phyloP scores from a whole-genome alignment of 208 protist species.

The Crithidia fasciculata region DNA sequence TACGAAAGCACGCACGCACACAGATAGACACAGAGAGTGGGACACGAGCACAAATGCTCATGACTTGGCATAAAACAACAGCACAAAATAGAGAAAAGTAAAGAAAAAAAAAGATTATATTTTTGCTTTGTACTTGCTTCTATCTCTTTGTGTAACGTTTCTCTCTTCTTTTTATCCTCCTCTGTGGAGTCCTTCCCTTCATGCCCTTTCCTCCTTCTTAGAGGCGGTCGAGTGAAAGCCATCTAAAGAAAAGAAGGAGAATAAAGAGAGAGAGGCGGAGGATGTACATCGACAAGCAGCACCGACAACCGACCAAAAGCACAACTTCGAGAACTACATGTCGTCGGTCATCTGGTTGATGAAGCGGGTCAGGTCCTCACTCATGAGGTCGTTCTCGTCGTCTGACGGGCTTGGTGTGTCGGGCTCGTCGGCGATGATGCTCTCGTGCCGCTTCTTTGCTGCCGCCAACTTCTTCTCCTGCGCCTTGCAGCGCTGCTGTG shows the following conservation, averaged over 20 bases:
- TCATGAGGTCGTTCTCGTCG: constrained; percentile 63
- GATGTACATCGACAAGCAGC: not conserved
- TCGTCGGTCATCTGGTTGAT: constrained; percentile 66
- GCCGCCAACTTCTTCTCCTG: constrained; percentile 73
- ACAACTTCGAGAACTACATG: constrained; percentile 25
- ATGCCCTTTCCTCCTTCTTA: not conserved
- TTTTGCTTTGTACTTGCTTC: too few species aligned
- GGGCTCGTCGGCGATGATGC: constrained; percentile 48
- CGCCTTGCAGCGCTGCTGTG: constrained; percentile 56
- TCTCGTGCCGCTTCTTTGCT: constrained; percentile 43
- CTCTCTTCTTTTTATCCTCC: too few species aligned
- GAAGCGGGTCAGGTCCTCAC: constrained; percentile 56
- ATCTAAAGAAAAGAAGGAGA: not conserved
- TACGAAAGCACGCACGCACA: not conserved
- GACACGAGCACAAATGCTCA: too few species aligned
- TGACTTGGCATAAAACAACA: too few species aligned
- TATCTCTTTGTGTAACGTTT: too few species aligned
- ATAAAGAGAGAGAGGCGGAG: not conserved
- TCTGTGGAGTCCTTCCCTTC: not conserved
- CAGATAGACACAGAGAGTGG: not conserved
- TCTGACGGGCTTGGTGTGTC: constrained; percentile 52
- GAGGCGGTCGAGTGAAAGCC: not conserved
- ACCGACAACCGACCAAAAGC: not conserved
- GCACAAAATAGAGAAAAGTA: too few species aligned
- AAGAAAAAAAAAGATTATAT: too few species aligned